These are phyloP conservation scores for Pseudogymnoascus sp. DNA, from an alignment of 2,329 filamentous ascomycete genomes.

Conservation along the genomic window DNA sequence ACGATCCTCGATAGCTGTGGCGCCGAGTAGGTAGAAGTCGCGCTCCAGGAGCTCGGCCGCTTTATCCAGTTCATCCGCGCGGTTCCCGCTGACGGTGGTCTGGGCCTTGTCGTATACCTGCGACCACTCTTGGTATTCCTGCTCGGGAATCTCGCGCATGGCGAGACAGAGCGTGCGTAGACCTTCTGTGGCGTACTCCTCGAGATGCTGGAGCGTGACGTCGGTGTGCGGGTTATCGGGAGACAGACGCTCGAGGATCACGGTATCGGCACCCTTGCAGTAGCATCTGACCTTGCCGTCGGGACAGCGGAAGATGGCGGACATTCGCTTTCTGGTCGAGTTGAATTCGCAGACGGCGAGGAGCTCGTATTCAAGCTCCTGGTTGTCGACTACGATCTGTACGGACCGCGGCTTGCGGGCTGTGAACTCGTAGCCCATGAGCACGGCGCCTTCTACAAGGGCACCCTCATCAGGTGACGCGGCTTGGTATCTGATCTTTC, in stretches of 20 bases:
- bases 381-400: constrained; percentile 67
- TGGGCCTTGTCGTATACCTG: constrained; percentile 78
- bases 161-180: constrained; percentile 89
- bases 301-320: constrained; percentile 89
- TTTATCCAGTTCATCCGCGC: constrained; percentile 92
- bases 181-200: constrained; percentile 96
- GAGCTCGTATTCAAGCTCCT: constrained; percentile 75
- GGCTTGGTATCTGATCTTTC: constrained; percentile 91
- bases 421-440: constrained; percentile 80
- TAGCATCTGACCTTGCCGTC: constrained; percentile 92
- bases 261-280: constrained; percentile 94
- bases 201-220: constrained; percentile 84
- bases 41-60: constrained; percentile 92
- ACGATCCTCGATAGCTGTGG: constrained; percentile 94
- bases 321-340: constrained; percentile 95
- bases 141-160: constrained; percentile 84
- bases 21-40: constrained; percentile 82
- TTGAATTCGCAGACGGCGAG: constrained; percentile 99
- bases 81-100: constrained; percentile 85
- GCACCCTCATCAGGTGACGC: constrained; percentile 96
- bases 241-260: constrained; percentile 84
- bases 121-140: constrained; percentile 82
- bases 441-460: constrained; percentile 82
- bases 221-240: constrained; percentile 81
- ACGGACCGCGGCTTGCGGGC: constrained; percentile 86